Evolutionary conservation across 106 monocot species (phyloP).

Genomic region (Ottelia alismoides): DNA sequence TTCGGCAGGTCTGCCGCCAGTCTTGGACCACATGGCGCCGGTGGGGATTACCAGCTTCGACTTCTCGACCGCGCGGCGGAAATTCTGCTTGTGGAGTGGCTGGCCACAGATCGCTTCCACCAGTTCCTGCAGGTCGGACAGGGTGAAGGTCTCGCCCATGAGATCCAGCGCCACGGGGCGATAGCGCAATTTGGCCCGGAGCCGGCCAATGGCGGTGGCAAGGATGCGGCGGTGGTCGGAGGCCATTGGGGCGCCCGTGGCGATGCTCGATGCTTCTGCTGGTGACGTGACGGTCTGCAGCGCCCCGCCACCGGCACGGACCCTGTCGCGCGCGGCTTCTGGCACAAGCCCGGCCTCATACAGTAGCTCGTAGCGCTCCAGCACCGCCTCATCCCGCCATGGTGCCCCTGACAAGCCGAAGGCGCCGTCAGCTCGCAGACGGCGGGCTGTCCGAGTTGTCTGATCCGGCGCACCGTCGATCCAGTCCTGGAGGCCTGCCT

Average conservation of each 20-base stretch:
- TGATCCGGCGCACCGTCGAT: too few species aligned
- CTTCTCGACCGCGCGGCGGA: too few species aligned
- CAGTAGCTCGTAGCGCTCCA: neutral
- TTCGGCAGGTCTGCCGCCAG: too few species aligned
- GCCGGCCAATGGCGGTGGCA: neutral
- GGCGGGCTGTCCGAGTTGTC: too few species aligned
- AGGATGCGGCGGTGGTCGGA: neutral
- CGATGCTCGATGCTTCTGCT: neutral
- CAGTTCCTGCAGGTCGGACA: neutral
- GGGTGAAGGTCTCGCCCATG: neutral
- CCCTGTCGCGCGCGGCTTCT: neutral
- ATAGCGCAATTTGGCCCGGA: neutral
- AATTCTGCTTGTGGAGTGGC: too few species aligned
- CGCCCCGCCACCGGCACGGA: too few species aligned
- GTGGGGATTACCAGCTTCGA: too few species aligned
- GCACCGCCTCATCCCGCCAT: neutral
- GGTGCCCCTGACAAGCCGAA: neutral
- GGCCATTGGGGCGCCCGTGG: neutral
- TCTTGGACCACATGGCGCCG: too few species aligned
- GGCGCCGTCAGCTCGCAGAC: neutral
- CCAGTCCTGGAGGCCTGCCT: too few species aligned
- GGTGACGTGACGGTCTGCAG: too few species aligned
- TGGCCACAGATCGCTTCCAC: too few species aligned
- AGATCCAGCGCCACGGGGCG: neutral
- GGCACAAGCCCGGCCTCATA: neutral